Evolutionary conservation across 306 rosid species (phyloP).

Genomic region (Albizia julibrissin): DNA sequence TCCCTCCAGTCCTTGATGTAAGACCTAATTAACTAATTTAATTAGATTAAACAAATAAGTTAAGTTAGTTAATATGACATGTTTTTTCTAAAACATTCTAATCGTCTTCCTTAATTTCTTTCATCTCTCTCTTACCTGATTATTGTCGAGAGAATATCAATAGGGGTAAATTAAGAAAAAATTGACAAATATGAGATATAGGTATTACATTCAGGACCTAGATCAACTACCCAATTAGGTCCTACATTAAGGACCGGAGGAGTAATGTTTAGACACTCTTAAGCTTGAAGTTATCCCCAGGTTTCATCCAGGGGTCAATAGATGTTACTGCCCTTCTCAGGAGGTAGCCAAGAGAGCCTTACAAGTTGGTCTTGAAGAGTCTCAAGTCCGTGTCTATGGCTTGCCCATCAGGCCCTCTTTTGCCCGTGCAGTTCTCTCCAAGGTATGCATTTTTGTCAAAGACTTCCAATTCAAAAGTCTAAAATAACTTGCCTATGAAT

Average conservation of each 20-base stretch:
- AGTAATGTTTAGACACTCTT: conserved; percentile 21
- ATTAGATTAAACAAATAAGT: too few species aligned
- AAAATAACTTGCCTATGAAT: not conserved
- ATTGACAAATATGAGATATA: too few species aligned
- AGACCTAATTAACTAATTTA: too few species aligned
- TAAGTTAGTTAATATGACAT: too few species aligned
- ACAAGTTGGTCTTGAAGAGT: conserved; percentile 76
- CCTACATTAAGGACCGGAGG: too few species aligned
- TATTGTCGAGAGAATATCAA: too few species aligned
- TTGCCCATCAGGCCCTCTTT: conserved; percentile 96
- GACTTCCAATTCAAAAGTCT: not conserved
- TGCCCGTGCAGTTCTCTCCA: conserved; percentile 81
- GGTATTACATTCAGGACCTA: too few species aligned
- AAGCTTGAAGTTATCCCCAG: conserved; percentile 45
- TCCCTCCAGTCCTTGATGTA: too few species aligned
- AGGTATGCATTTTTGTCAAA: conserved; percentile 35
- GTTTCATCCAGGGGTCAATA: conserved; percentile 94
- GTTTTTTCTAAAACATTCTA: too few species aligned
- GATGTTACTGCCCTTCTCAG: conserved; percentile 91
- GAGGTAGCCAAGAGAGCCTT: conserved; percentile 85
- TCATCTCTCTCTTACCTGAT: not conserved
- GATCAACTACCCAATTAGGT: too few species aligned
- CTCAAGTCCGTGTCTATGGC: conserved; percentile 71
- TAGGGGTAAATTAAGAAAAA: too few species aligned
- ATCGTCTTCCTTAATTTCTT: too few species aligned